Conservation (phyloP, 768 basidiomycete genomes). For the Phanerodontia chrysosporium region DNA sequence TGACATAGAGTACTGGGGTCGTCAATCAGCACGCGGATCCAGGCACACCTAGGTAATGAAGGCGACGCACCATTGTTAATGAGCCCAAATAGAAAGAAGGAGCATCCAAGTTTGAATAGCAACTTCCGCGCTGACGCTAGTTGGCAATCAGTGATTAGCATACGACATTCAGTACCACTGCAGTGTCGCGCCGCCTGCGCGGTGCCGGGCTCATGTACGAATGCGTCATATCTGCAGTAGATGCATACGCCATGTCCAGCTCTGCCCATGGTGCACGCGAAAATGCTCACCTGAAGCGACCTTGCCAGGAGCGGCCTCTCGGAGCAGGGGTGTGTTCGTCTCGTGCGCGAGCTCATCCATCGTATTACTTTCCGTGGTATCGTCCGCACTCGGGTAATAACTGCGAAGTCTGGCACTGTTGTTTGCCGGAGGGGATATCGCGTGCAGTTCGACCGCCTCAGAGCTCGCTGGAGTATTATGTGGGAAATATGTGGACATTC, state of each 20-base stretch:
- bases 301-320: not conserved
- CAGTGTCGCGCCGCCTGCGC: not conserved
- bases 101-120: slow-evolving; percentile 39
- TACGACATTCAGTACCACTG: not conserved
- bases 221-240: not conserved
- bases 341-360: not conserved
- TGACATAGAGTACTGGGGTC: slow-evolving; percentile 80
- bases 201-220: not conserved
- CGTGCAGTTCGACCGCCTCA: not conserved
- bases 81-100: slow-evolving; percentile 90
- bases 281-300: not conserved
- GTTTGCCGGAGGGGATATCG: not conserved
- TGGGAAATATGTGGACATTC: not conserved
- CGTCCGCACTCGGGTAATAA: not conserved
- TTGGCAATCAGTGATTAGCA: not conserved
- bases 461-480: not conserved
- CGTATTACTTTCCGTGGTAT: not conserved
- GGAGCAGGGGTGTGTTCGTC: not conserved
- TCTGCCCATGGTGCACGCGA: not conserved
- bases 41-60: not conserved
- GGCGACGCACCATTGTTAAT: slow-evolving; percentile 78
- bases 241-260: not conserved
- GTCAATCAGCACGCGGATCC: not conserved
- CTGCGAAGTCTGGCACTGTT: not conserved
- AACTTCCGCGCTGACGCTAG: slow-evolving; percentile 13